A percentile compares a stretch with the other conserved stretches of the same genome.
Evolutionary conservation across 306 rosid species (phyloP).

Genomic region (Glycyrrhiza uralensis): DNA sequence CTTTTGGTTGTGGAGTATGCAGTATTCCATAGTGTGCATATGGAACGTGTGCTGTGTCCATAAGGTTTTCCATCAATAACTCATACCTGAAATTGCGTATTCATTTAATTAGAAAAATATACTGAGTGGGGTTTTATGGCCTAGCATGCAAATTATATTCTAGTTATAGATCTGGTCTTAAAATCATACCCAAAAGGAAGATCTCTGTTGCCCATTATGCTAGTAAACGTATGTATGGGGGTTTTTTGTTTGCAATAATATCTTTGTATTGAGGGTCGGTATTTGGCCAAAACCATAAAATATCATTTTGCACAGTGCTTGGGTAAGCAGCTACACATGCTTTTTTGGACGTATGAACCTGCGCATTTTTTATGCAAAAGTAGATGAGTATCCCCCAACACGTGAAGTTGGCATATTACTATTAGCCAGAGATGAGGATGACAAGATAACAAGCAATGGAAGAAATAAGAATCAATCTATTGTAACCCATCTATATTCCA

Average conservation of each 20-base stretch:
- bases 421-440: not conserved
- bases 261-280: conserved; percentile 75
- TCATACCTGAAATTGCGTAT: conserved; percentile 68
- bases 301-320: conserved; percentile 64
- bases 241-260: conserved; percentile 49
- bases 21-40: conserved; percentile 77
- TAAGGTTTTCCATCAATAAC: conserved; percentile 81
- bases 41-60: conserved; percentile 92
- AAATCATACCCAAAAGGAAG: conserved; percentile 67
- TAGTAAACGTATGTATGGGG: conserved; percentile 60
- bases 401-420: not conserved
- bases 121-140: not conserved
- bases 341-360: conserved; percentile 69
- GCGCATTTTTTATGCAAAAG: conserved; percentile 28
- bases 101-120: conserved; percentile 8
- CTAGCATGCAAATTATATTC: not conserved
- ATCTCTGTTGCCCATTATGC: conserved; percentile 67
- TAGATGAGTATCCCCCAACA: conserved; percentile 3
- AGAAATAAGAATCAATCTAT: too few relatives aligned
- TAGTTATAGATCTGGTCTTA: too few relatives aligned
- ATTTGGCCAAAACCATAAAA: conserved; percentile 93
- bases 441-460: conserved; percentile 13
- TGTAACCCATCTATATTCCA: too few relatives aligned
- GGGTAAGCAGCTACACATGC: conserved; percentile 87
- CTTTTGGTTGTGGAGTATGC: conserved; percentile 46